These are phyloP conservation scores for Neotropicomus parvogracilis DNA, from an alignment of 1,284 basidiomycete species.

Conservation along the genomic window DNA sequence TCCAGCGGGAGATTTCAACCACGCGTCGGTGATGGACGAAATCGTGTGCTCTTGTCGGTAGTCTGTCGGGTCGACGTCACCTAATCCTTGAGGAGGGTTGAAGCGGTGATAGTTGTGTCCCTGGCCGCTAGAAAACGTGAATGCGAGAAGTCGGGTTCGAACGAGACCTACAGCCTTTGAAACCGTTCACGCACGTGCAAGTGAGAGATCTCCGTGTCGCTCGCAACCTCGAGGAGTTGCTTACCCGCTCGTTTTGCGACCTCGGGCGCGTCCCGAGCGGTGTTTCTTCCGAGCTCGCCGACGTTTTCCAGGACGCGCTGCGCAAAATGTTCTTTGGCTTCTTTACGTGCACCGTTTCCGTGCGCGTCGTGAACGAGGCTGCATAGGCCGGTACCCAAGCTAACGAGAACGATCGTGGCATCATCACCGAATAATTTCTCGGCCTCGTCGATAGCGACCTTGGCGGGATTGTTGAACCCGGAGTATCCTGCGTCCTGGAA, in stretches of 20 bases:
- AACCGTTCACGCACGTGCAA: not conserved
- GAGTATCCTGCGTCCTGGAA: conserved; percentile 5
- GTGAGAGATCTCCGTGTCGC: conserved; percentile 3
- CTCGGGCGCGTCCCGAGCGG: not conserved
- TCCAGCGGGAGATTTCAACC: not conserved
- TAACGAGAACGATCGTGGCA: not conserved
- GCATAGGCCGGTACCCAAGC: conserved; percentile 1
- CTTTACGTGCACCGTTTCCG: not conserved
- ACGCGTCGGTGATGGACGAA: not conserved
- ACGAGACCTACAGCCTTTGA: not conserved
- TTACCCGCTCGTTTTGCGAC: not conserved
- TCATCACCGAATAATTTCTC: not conserved
- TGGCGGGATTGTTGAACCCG: conserved; percentile 3
- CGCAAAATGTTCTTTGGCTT: not conserved
- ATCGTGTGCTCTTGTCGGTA: not conserved
- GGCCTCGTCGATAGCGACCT: conserved; percentile 1
- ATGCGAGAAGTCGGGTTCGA: not conserved
- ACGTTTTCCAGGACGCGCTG: not conserved
- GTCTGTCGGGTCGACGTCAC: conserved; percentile 3
- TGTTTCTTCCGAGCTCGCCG: not conserved
- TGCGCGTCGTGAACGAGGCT: not conserved
- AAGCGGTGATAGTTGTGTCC: conserved; percentile 1
- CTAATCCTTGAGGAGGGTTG: conserved; percentile 4
- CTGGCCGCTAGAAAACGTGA: not conserved
- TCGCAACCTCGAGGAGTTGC: conserved; percentile 4